Evolutionary conservation across 73 alveolate genomes (phyloP), one percentile per base, ranked within the genome.

Genomic region (Paramecium octaurelia): DNA sequence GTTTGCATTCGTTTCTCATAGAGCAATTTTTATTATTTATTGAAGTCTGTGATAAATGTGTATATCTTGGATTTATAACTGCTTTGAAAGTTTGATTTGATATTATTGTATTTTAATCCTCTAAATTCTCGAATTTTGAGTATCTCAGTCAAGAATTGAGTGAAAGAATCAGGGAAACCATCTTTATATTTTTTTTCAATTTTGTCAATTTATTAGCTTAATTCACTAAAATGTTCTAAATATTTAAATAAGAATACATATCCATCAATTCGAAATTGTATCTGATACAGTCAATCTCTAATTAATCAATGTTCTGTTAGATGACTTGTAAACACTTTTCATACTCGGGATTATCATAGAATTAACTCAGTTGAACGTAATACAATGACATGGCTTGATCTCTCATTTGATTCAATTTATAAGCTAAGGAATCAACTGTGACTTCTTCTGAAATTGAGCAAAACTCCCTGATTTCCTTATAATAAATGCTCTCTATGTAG

Each of bases 211-310:
- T 64, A 64, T 27, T 64, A 64, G 27, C 14, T 64, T 64, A 27
- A 31, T 64, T 64, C 84, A 64, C 84, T 64, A 64, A 34, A 64
- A 3, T 27, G 11, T 14, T 64, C 84, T 64, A 64, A 64, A 64
- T 64, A 64, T 8, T 64, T 54, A 18, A 64, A 12, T 34, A 64
- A 64, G 3, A 34, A 24, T 64, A 64, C 84, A 64, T 64, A 31
- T 64, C 84, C 84, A 64, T 64, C 21, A 64, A 64, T 64, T 64
- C 84, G 31, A 64, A 64, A 64, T 64, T 64, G 12, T 64, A 64
- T 7, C 46, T 64, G 12, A 64, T 64, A 20, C 84, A 64, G 10
- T 64, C 54, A 27, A 31, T 2, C 9, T 64, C 84, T 5, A 64
- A 6, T 27, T 21, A 12, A 31, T 27, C 42, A 24, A 64, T 64